These are phyloP conservation scores for Dentipellis fragilis DNA, from an alignment of 768 basidiomycete species.

Conservation along the genomic window DNA sequence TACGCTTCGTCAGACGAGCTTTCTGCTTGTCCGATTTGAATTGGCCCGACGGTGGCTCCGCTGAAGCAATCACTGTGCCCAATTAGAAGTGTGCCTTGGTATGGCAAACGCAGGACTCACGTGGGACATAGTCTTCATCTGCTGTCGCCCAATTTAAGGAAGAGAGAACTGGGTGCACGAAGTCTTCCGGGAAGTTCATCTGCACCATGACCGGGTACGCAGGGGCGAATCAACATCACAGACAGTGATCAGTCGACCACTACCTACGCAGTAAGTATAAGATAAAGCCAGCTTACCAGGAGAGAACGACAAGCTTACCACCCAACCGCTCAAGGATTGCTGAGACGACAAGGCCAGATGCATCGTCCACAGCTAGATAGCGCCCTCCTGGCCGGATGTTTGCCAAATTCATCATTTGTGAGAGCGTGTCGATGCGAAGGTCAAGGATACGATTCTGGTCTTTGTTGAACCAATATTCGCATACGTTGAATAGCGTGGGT, in stretches of 20 bases:
- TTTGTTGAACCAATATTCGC: conserved; percentile 82
- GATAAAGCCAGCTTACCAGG: background rate
- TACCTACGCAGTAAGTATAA: conserved; percentile 33
- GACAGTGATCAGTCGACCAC: conserved; percentile 75
- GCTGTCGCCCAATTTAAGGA: conserved; percentile 89
- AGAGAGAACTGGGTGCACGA: conserved; percentile 41
- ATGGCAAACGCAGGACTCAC: conserved; percentile 25
- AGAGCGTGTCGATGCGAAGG: conserved; percentile 78
- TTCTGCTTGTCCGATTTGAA: conserved; percentile 67
- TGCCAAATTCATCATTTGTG: conserved; percentile 78
- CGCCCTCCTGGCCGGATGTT: conserved; percentile 82
- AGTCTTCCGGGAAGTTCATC: conserved; percentile 74
- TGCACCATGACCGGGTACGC: conserved; percentile 73
- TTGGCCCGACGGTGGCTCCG: conserved; percentile 46
- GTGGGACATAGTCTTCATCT: conserved; percentile 62
- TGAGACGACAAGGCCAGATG: conserved; percentile 79
- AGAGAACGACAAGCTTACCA: conserved; percentile 33
- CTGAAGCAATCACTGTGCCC: conserved; percentile 43
- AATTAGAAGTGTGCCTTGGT: conserved; percentile 6
- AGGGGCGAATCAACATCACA: conserved; percentile 90
- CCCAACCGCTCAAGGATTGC: conserved; percentile 82
- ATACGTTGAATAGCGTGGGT: conserved; percentile 80
- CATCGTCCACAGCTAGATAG: conserved; percentile 86
- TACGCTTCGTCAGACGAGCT: conserved; percentile 65
- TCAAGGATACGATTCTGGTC: conserved; percentile 75